A percentile compares a stretch with the other conserved stretches of the same genome.
Evolutionary conservation across 768 basidiomycete genomes (phyloP).

Genomic region (Suillus hirtellus): DNA sequence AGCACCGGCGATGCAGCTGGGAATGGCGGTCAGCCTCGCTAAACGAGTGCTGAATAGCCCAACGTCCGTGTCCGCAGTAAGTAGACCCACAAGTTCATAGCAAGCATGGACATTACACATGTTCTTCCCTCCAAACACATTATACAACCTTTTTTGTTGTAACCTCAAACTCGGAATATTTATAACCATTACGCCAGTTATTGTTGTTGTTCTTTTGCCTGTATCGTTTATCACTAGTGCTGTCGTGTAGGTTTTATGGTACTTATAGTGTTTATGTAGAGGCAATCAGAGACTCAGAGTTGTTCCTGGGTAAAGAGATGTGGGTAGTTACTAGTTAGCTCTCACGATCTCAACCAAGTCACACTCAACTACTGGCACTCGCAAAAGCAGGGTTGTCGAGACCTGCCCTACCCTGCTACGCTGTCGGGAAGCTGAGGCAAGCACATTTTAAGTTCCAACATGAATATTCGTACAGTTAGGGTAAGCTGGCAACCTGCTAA

Average conservation of each 20-base stretch:
- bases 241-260: slow-evolving; percentile 5
- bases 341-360: slow-evolving; percentile 1
- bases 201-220: slow-evolving; percentile 6
- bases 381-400: neutral
- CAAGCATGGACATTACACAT: neutral
- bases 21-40: slow-evolving; percentile 24
- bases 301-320: neutral
- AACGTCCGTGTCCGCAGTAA: neutral
- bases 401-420: slow-evolving; percentile 4
- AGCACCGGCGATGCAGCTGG: slow-evolving; percentile 24
- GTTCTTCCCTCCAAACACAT: slow-evolving; percentile 2
- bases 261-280: slow-evolving; percentile 6
- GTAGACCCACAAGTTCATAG: slow-evolving; percentile 5
- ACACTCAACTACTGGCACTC: neutral
- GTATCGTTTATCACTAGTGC: slow-evolving; percentile 5
- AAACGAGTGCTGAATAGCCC: slow-evolving; percentile 14
- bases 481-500: slow-evolving; percentile 16
- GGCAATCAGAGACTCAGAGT: neutral
- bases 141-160: slow-evolving; percentile 1
- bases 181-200: slow-evolving; percentile 5
- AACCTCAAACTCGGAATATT: slow-evolving; percentile 7
- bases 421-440: slow-evolving; percentile 2
- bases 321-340: neutral
- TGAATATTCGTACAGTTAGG: slow-evolving; percentile 34
- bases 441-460: slow-evolving; percentile 8